Evolutionary conservation across 78 protist species (phyloP), one percentile per base, ranked within the genome.

Genomic region (Polysphondylium violaceum): DNA sequence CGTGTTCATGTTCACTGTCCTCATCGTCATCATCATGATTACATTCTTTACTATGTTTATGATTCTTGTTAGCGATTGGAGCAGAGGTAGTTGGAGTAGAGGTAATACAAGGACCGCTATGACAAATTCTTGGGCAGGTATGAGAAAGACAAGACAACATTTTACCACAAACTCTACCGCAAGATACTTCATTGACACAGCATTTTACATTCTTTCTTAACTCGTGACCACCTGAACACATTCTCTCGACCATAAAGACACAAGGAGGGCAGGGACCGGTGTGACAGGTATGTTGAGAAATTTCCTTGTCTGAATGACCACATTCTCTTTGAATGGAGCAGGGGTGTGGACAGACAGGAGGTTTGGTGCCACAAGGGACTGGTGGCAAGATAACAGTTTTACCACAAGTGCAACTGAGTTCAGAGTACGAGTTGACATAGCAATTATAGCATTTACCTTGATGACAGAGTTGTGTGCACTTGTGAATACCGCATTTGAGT

Each of bases 161-260:
- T 51, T 74, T 68, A n/a, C 78, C 94, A 79, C 96, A 94, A n/a
- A 36, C 65, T 44, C 40, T 60, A 4, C 96, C 96, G 60, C 96
- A 94, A 1, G 93, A 74, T 33, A 88, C 92, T 5, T 85, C 88
- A 17, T 56, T 23, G 2, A 87, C 67, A 74, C 63, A 41, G 76
- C 96, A 94, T 41, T 86, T 83, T 2, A 94, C 75, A 55, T 65
- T 79, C 35, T 63, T 59, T 41, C 88, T 51, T n/a, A 65, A 6
- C n/a, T 85, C 95, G 74, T 94, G 96, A 29, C 94, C 96, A 31
- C 96, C 94, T 6, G 68, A 59, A 86, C 96, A 94, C 53, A 63
- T 63, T 60, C 63, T 71, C 29, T 56, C 71, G 3, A 81, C 74
- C 38, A 86, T 41, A 38, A 44, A 85, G 1, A 43, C 47, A 35